A percentile compares a stretch with the other conserved stretches of the same genome.
Evolutionary conservation across 805 yeast genomes (phyloP).

Genomic region (Dipodascopsis uninucleata): DNA sequence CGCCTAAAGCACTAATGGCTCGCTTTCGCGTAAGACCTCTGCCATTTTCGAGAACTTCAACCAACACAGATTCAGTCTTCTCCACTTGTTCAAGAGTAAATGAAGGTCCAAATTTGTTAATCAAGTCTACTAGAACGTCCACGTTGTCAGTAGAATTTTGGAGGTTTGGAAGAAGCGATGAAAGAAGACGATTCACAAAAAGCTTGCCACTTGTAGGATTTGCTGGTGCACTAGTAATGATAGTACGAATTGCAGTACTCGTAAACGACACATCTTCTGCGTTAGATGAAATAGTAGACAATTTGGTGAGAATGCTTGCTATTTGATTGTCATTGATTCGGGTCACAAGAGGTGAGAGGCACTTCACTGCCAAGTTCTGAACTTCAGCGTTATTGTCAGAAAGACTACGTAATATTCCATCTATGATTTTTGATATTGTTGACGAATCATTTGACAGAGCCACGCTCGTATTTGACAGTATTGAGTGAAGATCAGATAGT

Average conservation of each 20-base stretch:
- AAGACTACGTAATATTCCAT: slow-evolving; percentile 44
- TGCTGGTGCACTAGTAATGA: slow-evolving; percentile 30
- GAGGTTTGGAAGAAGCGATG: slow-evolving; percentile 21
- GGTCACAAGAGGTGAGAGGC: slow-evolving; percentile 34
- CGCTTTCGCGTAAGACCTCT: slow-evolving; percentile 50
- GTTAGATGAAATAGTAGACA: slow-evolving; percentile 33
- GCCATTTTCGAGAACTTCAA: slow-evolving; percentile 41
- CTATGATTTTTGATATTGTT: slow-evolving; percentile 36
- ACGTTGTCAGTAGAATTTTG: slow-evolving; percentile 49
- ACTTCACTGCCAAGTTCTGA: slow-evolving; percentile 66
- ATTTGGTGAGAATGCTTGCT: slow-evolving; percentile 33
- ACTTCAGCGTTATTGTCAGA: slow-evolving; percentile 68
- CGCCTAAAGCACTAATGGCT: slow-evolving; percentile 48
- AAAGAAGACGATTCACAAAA: slow-evolving; percentile 32
- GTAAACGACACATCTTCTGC: slow-evolving; percentile 42
- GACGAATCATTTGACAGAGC: slow-evolving; percentile 29
- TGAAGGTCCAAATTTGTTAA: slow-evolving; percentile 47
- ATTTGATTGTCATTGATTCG: slow-evolving; percentile 29
- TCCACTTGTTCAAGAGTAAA: slow-evolving; percentile 40
- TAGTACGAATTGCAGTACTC: slow-evolving; percentile 37
- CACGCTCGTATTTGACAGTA: slow-evolving; percentile 31
- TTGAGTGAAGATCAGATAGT: slow-evolving; percentile 60
- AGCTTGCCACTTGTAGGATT: slow-evolving; percentile 29
- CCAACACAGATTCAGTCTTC: slow-evolving; percentile 34
- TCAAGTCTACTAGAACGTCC: slow-evolving; percentile 57